Conservation (phyloP, 2,329 filamentous ascomycete species). For the Cordyceps tenuipes region DNA sequence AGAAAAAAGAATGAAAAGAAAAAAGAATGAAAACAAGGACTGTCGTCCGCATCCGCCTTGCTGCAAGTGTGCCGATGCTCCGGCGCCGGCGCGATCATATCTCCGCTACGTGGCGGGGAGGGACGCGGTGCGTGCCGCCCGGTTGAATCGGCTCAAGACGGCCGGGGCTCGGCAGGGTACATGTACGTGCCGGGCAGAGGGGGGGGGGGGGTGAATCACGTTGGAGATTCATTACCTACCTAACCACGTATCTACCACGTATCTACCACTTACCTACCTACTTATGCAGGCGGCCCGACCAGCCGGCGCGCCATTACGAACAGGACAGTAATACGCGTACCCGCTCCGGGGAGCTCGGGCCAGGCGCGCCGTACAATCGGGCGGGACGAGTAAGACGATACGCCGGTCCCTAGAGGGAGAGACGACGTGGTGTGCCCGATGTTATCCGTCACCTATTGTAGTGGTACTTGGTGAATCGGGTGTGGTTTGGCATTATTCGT, state of each 20-base stretch:
- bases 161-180: neutral
- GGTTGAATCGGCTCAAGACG: neutral
- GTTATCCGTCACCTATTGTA: too few species aligned
- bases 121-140: neutral
- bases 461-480: too few species aligned
- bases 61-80: neutral
- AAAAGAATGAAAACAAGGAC: too few species aligned
- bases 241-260: too few species aligned
- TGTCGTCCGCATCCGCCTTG: neutral
- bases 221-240: neutral
- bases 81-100: neutral
- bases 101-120: neutral
- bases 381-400: neutral
- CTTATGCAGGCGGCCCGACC: too few species aligned
- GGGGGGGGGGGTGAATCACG: neutral
- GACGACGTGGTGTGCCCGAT: neutral
- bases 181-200: neutral
- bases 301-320: slow-evolving; percentile 7
- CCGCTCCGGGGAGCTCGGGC: slow-evolving; percentile 7
- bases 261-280: too few species aligned
- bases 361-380: neutral
- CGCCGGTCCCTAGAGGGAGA: neutral
- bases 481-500: too few species aligned
- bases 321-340: slow-evolving; percentile 9
- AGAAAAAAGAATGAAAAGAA: too few species aligned